phyloP scores from a whole-genome alignment of 2,329 filamentous ascomycete genomes.

The Zymoseptoria crescenta region DNA sequence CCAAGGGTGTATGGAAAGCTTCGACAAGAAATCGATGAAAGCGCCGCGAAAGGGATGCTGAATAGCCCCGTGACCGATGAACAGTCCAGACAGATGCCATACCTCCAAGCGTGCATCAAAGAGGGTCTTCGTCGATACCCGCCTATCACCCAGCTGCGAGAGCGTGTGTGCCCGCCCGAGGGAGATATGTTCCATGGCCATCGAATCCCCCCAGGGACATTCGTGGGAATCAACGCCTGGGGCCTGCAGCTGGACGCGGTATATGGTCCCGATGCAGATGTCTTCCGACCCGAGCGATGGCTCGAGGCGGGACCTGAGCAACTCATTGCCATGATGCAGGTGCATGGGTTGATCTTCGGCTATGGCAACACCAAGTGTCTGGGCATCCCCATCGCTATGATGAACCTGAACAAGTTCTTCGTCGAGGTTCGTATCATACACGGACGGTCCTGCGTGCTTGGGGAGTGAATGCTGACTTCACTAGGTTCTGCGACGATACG shows the following conservation, averaged over 20 bases:
- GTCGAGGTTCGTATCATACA: not conserved
- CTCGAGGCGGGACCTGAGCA: slow-evolving; percentile 8
- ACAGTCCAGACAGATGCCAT: slow-evolving; percentile 27
- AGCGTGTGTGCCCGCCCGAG: slow-evolving; percentile 28
- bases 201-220: slow-evolving; percentile 20
- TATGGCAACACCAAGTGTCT: slow-evolving; percentile 22
- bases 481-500: slow-evolving; percentile 4
- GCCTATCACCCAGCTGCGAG: slow-evolving; percentile 29
- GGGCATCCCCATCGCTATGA: slow-evolving; percentile 26
- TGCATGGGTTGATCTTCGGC: slow-evolving; percentile 22
- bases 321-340: slow-evolving; percentile 5
- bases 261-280: slow-evolving; percentile 18
- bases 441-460: not conserved
- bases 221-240: slow-evolving; percentile 20
- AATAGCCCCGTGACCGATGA: slow-evolving; percentile 4
- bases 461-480: slow-evolving; percentile 21
- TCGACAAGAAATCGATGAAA: slow-evolving; percentile 38
- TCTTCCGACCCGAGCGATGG: slow-evolving; percentile 20
- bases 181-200: slow-evolving; percentile 29
- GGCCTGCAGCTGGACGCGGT: slow-evolving; percentile 19
- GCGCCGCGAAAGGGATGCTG: not conserved
- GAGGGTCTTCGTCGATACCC: slow-evolving; percentile 34
- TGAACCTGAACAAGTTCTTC: slow-evolving; percentile 23
- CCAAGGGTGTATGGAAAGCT: slow-evolving; percentile 35
- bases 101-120: slow-evolving; percentile 34